A percentile compares a stretch with the other conserved stretches of the same genome.
Evolutionary conservation across 1,284 basidiomycete species (phyloP).

Genomic region (Cutaneotrichosporon cutaneum): DNA sequence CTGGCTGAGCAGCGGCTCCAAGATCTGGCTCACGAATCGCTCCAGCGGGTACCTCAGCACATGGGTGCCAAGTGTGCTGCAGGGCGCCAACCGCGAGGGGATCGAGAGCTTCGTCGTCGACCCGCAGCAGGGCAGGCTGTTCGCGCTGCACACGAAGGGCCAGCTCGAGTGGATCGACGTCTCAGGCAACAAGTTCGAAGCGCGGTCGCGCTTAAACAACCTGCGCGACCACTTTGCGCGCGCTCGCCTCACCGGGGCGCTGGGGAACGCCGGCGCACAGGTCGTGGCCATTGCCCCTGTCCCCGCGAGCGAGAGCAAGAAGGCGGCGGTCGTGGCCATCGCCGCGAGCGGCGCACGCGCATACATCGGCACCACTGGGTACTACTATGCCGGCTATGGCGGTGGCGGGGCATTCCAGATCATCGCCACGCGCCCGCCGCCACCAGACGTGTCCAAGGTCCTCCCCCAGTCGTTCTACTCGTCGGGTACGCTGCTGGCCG

Average conservation of each 20-base stretch:
- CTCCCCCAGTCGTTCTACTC: slow-evolving; percentile 41
- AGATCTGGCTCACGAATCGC: slow-evolving; percentile 50
- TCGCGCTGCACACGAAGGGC: slow-evolving; percentile 37
- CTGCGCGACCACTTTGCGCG: slow-evolving; percentile 29
- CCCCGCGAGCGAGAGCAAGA: slow-evolving; percentile 49
- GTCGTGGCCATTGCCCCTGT: slow-evolving; percentile 51
- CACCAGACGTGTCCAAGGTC: slow-evolving; percentile 36
- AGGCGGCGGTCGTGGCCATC: slow-evolving; percentile 73
- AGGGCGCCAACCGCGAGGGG: slow-evolving; percentile 33
- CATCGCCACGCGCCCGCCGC: slow-evolving; percentile 23
- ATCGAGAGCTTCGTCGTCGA: slow-evolving; percentile 47
- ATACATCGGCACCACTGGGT: slow-evolving; percentile 15
- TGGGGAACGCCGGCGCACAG: slow-evolving; percentile 4
- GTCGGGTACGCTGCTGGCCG: slow-evolving; percentile 41
- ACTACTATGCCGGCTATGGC: slow-evolving; percentile 12
- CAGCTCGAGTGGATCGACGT: slow-evolving; percentile 43
- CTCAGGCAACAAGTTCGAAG: slow-evolving; percentile 32
- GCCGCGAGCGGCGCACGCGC: slow-evolving; percentile 60
- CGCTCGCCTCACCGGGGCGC: slow-evolving; percentile 20
- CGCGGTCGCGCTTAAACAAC: slow-evolving; percentile 29
- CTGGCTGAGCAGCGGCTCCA: slow-evolving; percentile 68
- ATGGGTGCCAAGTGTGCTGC: slow-evolving; percentile 32
- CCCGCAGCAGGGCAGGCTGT: slow-evolving; percentile 38
- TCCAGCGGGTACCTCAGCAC: slow-evolving; percentile 37
- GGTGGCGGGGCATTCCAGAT: slow-evolving; percentile 12